These are phyloP conservation scores for Penicillium sp. DNA, from an alignment of 2,329 filamentous ascomycete species.

Conservation along the genomic window DNA sequence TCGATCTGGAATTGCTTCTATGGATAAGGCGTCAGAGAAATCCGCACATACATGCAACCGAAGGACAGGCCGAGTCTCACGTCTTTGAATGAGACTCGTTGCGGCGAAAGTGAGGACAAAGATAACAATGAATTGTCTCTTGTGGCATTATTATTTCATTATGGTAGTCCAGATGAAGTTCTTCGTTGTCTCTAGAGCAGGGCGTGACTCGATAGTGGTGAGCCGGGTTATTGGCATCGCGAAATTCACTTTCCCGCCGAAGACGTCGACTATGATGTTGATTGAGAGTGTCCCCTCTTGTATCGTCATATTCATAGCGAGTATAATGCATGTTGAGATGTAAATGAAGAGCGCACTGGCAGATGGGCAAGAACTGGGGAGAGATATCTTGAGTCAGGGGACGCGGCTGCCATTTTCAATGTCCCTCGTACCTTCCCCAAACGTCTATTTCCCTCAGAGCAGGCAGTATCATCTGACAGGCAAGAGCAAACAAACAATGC, in stretches of 20 bases:
- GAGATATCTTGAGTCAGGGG: background rate
- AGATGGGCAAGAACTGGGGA: background rate
- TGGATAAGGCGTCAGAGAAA: background rate
- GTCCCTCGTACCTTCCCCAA: background rate
- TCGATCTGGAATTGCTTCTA: background rate
- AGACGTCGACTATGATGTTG: background rate
- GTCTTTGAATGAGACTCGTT: background rate
- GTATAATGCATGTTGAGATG: background rate
- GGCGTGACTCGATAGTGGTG: background rate
- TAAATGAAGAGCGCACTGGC: background rate
- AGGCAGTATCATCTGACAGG: background rate
- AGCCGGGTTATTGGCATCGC: background rate
- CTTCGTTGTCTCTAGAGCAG: background rate
- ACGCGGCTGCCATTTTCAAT: background rate
- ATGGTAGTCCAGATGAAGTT: background rate
- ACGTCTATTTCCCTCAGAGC: background rate
- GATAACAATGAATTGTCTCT: background rate
- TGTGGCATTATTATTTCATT: background rate
- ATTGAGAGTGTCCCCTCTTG: background rate
- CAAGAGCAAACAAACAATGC: background rate
- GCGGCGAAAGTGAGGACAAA: background rate
- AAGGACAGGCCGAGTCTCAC: background rate
- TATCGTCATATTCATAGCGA: background rate
- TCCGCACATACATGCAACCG: background rate
- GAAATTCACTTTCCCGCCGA: background rate